A percentile compares a stretch with the other conserved stretches of the same genome.
Evolutionary conservation across 1,284 basidiomycete genomes (phyloP).

Genomic region (Anthracocystis panici-leucophaei): DNA sequence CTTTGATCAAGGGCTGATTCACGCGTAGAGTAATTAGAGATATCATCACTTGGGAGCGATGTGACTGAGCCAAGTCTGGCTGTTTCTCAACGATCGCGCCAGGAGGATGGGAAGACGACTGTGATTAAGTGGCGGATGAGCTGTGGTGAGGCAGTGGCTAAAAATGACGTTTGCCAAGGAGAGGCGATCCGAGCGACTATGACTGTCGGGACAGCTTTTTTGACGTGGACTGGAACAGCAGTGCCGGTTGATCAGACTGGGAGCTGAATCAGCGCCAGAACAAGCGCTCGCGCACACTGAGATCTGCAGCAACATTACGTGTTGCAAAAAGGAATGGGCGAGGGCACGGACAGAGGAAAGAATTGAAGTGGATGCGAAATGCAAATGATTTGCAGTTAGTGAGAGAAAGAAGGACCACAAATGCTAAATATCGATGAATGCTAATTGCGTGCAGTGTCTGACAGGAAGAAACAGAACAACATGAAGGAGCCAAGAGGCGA

Average conservation of each 20-base stretch:
- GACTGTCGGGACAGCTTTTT: conserved; percentile 2
- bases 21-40: not conserved
- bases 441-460: not conserved
- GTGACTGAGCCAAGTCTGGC: too few species aligned
- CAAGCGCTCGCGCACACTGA: not conserved
- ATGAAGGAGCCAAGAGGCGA: not conserved
- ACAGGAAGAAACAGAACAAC: not conserved
- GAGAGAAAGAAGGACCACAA: not conserved
- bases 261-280: conserved; percentile 1
- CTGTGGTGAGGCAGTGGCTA: too few species aligned
- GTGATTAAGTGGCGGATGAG: too few species aligned
- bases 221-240: not conserved
- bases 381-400: conserved; percentile 1
- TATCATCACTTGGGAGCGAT: too few species aligned
- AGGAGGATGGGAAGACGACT: too few species aligned
- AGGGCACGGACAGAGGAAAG: not conserved
- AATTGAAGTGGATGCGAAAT: not conserved
- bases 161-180: too few species aligned
- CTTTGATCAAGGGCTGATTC: not conserved
- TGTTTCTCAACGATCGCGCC: too few species aligned
- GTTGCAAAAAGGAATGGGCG: not conserved
- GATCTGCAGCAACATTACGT: not conserved
- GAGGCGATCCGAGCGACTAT: not conserved
- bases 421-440: not conserved
- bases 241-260: not conserved